Evolutionary conservation across 805 yeast species (phyloP).

Genomic region (Priceomyces medius): DNA sequence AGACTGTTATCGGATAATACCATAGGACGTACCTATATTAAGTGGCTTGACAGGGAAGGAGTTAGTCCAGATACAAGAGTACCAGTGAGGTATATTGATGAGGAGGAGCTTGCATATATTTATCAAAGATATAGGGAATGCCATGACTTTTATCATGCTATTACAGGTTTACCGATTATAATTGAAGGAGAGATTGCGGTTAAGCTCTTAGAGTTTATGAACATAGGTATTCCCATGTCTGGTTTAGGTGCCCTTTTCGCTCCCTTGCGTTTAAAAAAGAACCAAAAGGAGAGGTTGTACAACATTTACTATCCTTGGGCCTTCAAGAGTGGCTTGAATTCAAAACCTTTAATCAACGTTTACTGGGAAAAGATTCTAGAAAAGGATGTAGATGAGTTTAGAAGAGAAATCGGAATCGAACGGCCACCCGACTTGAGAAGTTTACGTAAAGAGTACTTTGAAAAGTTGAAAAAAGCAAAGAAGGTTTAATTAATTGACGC

Average conservation of each 20-base stretch:
- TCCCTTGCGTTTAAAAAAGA: constrained; percentile 67
- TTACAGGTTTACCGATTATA: constrained; percentile 84
- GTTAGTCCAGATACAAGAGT: constrained; percentile 93
- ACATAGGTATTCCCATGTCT: constrained; percentile 93
- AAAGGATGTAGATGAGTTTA: constrained; percentile 67
- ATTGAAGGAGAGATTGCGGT: constrained; percentile 97
- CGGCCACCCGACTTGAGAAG: constrained; percentile 73
- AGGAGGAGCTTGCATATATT: constrained; percentile 88
- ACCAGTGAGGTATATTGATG: constrained; percentile 82
- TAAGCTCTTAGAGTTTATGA: constrained; percentile 87
- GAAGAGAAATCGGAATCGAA: constrained; percentile 69
- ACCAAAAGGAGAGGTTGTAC: constrained; percentile 62
- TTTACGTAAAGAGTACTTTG: constrained; percentile 48
- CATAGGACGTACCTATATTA: constrained; percentile 74
- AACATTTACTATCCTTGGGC: constrained; percentile 89
- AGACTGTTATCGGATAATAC: constrained; percentile 62
- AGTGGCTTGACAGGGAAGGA: constrained; percentile 83
- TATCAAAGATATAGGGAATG: constrained; percentile 93
- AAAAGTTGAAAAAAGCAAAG: constrained; percentile 26
- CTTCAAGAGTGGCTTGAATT: constrained; percentile 62
- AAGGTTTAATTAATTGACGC: no score
- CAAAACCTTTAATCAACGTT: constrained; percentile 78
- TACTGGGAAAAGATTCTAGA: constrained; percentile 88
- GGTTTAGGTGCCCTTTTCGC: constrained; percentile 90
- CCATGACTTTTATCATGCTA: constrained; percentile 94